Conservation (phyloP, 495 filamentous ascomycete species). For the Letharia lupina region DNA sequence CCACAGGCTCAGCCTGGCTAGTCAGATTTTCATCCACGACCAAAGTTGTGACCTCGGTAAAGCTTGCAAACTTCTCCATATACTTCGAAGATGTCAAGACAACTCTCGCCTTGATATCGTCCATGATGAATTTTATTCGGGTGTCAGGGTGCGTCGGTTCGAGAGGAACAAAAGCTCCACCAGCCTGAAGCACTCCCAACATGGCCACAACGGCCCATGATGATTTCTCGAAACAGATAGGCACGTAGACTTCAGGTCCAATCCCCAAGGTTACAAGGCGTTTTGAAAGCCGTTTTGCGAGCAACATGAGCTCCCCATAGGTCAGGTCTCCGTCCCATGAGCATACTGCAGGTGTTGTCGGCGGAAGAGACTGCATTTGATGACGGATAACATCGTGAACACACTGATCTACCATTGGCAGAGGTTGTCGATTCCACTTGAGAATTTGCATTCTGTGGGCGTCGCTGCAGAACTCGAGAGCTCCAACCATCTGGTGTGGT, state of each 20-base stretch:
- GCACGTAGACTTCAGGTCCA: slow-evolving; percentile 24
- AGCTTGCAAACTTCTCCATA: slow-evolving; percentile 15
- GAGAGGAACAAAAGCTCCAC: slow-evolving; percentile 37
- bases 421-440: slow-evolving; percentile 33
- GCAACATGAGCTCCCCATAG: slow-evolving; percentile 25
- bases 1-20: not conserved
- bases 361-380: slow-evolving; percentile 11
- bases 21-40: slow-evolving; percentile 11
- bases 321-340: slow-evolving; percentile 24
- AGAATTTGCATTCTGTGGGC: slow-evolving; percentile 29
- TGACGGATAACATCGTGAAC: slow-evolving; percentile 36
- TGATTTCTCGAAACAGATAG: slow-evolving; percentile 32
- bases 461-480: slow-evolving; percentile 31
- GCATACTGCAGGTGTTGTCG: slow-evolving; percentile 18
- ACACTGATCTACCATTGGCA: slow-evolving; percentile 30
- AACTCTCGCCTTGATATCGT: slow-evolving; percentile 20
- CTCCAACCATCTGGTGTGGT: slow-evolving; percentile 23
- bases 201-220: slow-evolving; percentile 27
- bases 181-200: slow-evolving; percentile 26
- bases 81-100: slow-evolving; percentile 17
- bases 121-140: slow-evolving; percentile 26
- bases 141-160: slow-evolving; percentile 34
- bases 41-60: slow-evolving; percentile 8
- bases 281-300: slow-evolving; percentile 20
- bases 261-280: slow-evolving; percentile 20